These are phyloP conservation scores for Clarireedia paspali DNA, from an alignment of 2,329 filamentous ascomycete genomes.

Conservation along the genomic window DNA sequence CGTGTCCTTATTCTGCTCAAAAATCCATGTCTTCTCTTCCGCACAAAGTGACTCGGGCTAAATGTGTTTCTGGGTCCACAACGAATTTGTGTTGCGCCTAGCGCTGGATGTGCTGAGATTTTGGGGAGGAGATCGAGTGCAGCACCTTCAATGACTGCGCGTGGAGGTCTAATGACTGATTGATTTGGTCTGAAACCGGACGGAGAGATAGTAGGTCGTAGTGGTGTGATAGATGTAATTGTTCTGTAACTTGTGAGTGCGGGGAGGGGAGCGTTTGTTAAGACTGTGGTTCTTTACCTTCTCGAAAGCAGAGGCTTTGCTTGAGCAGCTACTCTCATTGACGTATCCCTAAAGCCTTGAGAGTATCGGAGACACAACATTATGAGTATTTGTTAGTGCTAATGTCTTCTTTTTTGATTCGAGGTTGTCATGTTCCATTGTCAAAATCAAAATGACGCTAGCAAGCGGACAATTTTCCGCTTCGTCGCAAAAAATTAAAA, in stretches of 20 bases:
- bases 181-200: constrained; percentile 11
- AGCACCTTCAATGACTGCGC: background rate
- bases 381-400: constrained; percentile 4
- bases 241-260: constrained; percentile 16
- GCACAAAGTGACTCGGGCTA: constrained; percentile 30
- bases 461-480: constrained; percentile 19
- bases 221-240: constrained; percentile 26
- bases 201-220: constrained; percentile 23
- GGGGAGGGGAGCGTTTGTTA: background rate
- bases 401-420: background rate
- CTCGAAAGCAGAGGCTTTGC: constrained; percentile 8
- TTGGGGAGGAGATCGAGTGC: constrained; percentile 26
- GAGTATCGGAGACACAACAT: constrained; percentile 28
- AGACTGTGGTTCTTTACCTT: constrained; percentile 15
- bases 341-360: constrained; percentile 16
- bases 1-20: constrained; percentile 28
- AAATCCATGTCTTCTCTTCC: constrained; percentile 32
- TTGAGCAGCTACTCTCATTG: constrained; percentile 10
- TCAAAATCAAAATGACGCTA: constrained; percentile 12
- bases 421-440: constrained; percentile 5
- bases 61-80: constrained; percentile 30
- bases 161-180: background rate
- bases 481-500: constrained; percentile 9
- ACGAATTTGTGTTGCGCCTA: constrained; percentile 25
- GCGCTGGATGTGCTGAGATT: constrained; percentile 26